Conservation (phyloP, 768 basidiomycete species). For the Vararia minispora region DNA sequence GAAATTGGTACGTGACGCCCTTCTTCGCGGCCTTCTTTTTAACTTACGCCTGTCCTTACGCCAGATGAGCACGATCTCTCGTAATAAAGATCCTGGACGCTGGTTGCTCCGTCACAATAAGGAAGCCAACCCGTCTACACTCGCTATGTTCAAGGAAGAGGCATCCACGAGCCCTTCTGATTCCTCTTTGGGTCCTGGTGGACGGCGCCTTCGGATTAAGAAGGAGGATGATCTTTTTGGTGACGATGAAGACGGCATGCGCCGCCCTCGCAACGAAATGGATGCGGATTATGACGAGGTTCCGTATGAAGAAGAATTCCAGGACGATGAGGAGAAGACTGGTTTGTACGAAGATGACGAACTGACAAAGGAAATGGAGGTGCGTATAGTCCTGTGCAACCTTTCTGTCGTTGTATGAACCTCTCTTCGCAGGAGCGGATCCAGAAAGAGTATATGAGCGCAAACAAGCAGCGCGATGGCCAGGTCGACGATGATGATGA, state of each 20-base stretch:
- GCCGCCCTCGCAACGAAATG: slow-evolving; percentile 43
- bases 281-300: slow-evolving; percentile 81
- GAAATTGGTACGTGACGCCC: slow-evolving; percentile 46
- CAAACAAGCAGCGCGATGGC: slow-evolving; percentile 64
- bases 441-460: slow-evolving; percentile 70
- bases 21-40: too few relatives aligned
- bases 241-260: slow-evolving; percentile 38
- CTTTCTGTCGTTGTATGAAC: slow-evolving; percentile 1
- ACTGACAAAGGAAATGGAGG: slow-evolving; percentile 65
- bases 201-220: slow-evolving; percentile 59
- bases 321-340: slow-evolving; percentile 74
- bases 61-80: slow-evolving; percentile 43
- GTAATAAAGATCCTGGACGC: slow-evolving; percentile 65
- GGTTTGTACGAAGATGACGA: slow-evolving; percentile 77
- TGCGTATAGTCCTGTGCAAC: slow-evolving; percentile 18
- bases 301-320: slow-evolving; percentile 73
- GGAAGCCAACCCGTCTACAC: slow-evolving; percentile 46
- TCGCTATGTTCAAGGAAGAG: slow-evolving; percentile 62
- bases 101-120: slow-evolving; percentile 56
- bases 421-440: slow-evolving; percentile 52
- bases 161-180: slow-evolving; percentile 30
- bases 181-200: slow-evolving; percentile 60
- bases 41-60: neutral
- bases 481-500: slow-evolving; percentile 70
- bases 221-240: slow-evolving; percentile 54